A percentile compares a stretch with the other conserved stretches of the same genome.
phyloP scores from a whole-genome alignment of 345 rosid species.

The Pelargonium nanum region DNA sequence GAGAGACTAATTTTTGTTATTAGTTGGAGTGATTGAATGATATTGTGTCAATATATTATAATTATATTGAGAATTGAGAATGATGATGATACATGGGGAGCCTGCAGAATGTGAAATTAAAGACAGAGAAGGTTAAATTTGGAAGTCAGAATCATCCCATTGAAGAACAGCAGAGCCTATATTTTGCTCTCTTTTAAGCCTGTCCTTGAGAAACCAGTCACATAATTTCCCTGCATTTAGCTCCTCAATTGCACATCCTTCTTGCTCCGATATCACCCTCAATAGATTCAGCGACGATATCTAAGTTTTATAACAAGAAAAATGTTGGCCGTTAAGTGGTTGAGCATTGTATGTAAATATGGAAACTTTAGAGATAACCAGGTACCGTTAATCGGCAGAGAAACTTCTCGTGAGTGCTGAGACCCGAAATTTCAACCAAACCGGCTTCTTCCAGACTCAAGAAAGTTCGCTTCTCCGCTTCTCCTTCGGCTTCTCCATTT shows the following conservation, averaged over 20 bases:
- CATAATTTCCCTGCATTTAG: conserved; percentile 73
- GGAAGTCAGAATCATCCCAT: conserved; percentile 83
- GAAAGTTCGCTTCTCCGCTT: conserved; percentile 39
- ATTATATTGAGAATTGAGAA: too few species aligned
- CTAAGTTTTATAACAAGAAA: conserved; percentile 17
- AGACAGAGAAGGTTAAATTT: too few species aligned
- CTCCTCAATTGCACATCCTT: conserved; percentile 74
- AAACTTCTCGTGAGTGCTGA: conserved; percentile 71
- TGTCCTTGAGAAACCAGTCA: conserved; percentile 86
- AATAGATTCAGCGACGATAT: conserved; percentile 77
- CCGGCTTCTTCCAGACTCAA: conserved; percentile 84
- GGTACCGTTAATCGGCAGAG: conserved; percentile 79
- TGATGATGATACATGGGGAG: too few species aligned
- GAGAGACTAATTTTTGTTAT: too few species aligned
- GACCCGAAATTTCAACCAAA: conserved; percentile 66
- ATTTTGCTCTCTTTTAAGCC: conserved; percentile 60
- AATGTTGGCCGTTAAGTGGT: too few species aligned
- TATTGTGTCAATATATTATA: too few species aligned
- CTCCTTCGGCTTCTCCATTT: conserved; percentile 23
- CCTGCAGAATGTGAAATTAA: too few species aligned
- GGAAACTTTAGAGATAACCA: not conserved
- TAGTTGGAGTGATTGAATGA: too few species aligned
- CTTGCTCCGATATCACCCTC: conserved; percentile 72
- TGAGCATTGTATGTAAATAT: not conserved
- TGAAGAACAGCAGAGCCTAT: conserved; percentile 69